phyloP scores from a whole-genome alignment of 1,284 basidiomycete species.

The Apiotrichum siamense region DNA sequence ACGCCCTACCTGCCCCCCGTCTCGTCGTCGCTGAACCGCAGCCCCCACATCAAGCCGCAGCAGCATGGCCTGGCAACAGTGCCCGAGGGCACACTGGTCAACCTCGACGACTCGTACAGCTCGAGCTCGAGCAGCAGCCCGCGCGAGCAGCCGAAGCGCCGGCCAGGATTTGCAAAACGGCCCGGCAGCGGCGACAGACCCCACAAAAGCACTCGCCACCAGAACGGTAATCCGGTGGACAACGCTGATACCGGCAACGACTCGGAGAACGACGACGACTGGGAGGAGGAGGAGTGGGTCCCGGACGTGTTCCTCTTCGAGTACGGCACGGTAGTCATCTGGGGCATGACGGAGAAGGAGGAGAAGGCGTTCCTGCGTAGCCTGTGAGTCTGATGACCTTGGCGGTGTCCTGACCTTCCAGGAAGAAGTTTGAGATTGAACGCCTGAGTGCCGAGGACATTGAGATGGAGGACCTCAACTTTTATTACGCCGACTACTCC shows the following conservation, averaged over 20 bases:
- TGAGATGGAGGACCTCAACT: constrained; percentile 95
- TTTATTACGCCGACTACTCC: constrained; percentile 94
- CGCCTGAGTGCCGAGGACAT: constrained; percentile 73
- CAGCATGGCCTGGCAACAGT: constrained; percentile 11
- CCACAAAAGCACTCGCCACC: constrained; percentile 51
- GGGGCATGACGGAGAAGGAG: constrained; percentile 92
- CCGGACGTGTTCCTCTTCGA: constrained; percentile 88
- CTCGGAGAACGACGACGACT: constrained; percentile 48
- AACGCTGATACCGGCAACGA: constrained; percentile 11
- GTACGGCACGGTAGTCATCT: constrained; percentile 85
- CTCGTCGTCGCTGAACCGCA: constrained; percentile 5
- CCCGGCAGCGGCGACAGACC: constrained; percentile 44
- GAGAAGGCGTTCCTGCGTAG: constrained; percentile 83
- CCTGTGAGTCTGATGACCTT: constrained; percentile 56
- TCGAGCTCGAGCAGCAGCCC: too few relatives aligned
- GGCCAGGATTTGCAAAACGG: constrained; percentile 40
- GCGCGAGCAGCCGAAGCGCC: constrained; percentile 20
- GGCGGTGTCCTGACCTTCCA: constrained; percentile 40
- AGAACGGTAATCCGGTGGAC: constrained; percentile 38
- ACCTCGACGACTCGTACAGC: constrained; percentile 23
- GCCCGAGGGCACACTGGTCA: constrained; percentile 42
- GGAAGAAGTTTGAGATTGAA: constrained; percentile 88
- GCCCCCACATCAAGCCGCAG: constrained; percentile 4
- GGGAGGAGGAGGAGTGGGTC: constrained; percentile 56
- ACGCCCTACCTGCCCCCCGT: constrained; percentile 45